A percentile compares a stretch with the other conserved stretches of the same genome.
Conservation (phyloP, 495 filamentous ascomycete genomes). For the Chaetomidium leptoderma region DNA sequence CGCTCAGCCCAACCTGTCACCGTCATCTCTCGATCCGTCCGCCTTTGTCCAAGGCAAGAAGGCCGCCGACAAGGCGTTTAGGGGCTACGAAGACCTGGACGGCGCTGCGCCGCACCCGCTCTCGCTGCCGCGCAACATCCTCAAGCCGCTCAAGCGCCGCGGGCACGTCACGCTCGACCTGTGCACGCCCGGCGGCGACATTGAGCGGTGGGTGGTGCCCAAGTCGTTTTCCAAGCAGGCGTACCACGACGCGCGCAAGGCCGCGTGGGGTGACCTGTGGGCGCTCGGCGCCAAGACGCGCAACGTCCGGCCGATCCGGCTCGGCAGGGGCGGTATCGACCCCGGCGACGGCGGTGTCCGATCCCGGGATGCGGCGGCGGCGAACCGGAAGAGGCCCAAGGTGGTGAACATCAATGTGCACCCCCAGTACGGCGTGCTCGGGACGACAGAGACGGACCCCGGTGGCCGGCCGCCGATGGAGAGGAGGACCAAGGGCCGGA, state of each 20-base stretch:
- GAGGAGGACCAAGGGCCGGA: constrained; percentile 55
- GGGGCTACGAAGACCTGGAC: constrained; percentile 36
- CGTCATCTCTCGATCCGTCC: background rate
- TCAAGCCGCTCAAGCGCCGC: constrained; percentile 76
- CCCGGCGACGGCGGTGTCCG: constrained; percentile 42
- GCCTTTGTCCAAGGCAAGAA: constrained; percentile 24
- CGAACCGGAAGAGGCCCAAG: constrained; percentile 20
- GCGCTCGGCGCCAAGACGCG: constrained; percentile 89
- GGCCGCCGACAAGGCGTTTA: constrained; percentile 35
- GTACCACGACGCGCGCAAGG: constrained; percentile 88
- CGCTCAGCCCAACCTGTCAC: constrained; percentile 7
- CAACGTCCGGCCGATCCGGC: constrained; percentile 53
- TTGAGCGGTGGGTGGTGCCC: constrained; percentile 95
- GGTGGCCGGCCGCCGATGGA: constrained; percentile 25
- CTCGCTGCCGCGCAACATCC: constrained; percentile 70
- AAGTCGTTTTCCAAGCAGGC: constrained; percentile 72
- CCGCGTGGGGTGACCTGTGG: constrained; percentile 91
- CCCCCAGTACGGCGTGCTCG: constrained; percentile 29
- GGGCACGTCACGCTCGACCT: constrained; percentile 87
- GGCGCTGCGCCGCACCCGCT: constrained; percentile 50
- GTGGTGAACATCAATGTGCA: constrained; percentile 36
- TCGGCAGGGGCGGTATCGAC: constrained; percentile 46
- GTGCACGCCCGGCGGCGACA: constrained; percentile 76
- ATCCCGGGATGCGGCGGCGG: constrained; percentile 25
- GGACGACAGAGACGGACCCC: constrained; percentile 29